Base-by-base conservation (phyloP, 441 rosid genomes). In the Lagerstroemia fauriei region DNA sequence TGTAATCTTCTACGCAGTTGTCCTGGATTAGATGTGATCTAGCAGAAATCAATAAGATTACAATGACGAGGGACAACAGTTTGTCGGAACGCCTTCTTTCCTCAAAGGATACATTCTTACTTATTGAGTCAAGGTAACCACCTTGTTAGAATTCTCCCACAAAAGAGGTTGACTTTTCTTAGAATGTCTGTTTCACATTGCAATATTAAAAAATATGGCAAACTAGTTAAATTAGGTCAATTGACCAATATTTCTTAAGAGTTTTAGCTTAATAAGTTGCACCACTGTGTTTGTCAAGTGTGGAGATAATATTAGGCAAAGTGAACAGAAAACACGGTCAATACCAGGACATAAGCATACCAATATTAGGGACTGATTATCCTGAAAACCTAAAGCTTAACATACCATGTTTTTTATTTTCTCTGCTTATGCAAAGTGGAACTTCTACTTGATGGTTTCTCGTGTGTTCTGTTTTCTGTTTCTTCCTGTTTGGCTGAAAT, bases 1-100 rank as follows among this genome's bases (percentile, higher is more conserved):
- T 18, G 14, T 34, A 31, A 69, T 69, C 47, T 32, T 50, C 80
- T 80, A 65, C 77, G 77, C 89, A 91, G 93, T 81, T 89, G 74
- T 89, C 92, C 31, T 88, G 89, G 87, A 82, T 89, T 76, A 85
- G 88, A 82, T 82, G 90, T 77, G 91, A 91, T 83, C 89, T 91
- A 63, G 76, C 79, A 77, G 91, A 91, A 85, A 88, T 88, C 88
- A 86, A 91, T 65, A 82, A 82, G 80, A 87, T 85, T 79, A 86
- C 84, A 85, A 87, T 88, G 20, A 69, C 81, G 16, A 82, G 77
- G 79, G 90, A 84, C 83, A 84, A 85, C 50, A 84, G 78, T 80
- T 85, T 91, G 82, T 83, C 81, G 0, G 88, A 87, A 84, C 89
- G 76, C 31, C 84, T 91, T 81, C 90, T 90, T 78, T 88, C 87